Conservation (phyloP, 1,139 yeast genomes). For the Zygoascus meyerae region DNA sequence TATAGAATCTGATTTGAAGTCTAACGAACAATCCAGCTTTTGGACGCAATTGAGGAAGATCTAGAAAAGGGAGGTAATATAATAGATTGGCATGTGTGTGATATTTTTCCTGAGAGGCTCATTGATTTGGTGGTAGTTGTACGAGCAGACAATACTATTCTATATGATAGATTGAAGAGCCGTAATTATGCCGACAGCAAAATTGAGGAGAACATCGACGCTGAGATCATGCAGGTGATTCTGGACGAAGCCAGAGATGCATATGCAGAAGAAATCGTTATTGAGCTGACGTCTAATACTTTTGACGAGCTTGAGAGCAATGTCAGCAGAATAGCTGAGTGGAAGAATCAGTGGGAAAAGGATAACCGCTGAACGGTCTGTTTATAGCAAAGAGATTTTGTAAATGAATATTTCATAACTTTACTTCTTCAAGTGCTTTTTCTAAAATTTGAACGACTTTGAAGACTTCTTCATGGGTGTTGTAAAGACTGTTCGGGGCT, state of each 20-base stretch:
- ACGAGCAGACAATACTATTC: constrained; percentile 62
- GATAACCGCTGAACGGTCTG: constrained; percentile 11
- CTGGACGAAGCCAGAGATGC: constrained; percentile 80
- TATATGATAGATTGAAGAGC: constrained; percentile 68
- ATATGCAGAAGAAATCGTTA: constrained; percentile 73
- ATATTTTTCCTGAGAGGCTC: constrained; percentile 85
- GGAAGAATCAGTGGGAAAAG: constrained; percentile 69
- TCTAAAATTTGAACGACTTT: constrained; percentile 45
- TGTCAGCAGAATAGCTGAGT: constrained; percentile 63
- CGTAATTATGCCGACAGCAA: constrained; percentile 70
- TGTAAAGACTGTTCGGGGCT: constrained; percentile 81
- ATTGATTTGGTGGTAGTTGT: constrained; percentile 89
- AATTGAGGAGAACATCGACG: constrained; percentile 86
- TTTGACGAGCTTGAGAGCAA: constrained; percentile 76
- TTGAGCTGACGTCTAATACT: constrained; percentile 65
- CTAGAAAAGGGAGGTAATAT: constrained; percentile 79
- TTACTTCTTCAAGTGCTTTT: constrained; percentile 31
- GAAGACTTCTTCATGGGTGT: constrained; percentile 61
- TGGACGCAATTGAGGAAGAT: constrained; percentile 75
- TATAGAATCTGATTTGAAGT: not conserved
- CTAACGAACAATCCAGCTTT: constrained; percentile 31
- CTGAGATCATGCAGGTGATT: constrained; percentile 94
- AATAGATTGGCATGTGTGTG: constrained; percentile 97
- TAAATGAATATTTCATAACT: not conserved
- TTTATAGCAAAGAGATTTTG: not conserved